These are phyloP conservation scores for Dryas alaskensis DNA, from an alignment of 306 rosid species.

Conservation along the genomic window DNA sequence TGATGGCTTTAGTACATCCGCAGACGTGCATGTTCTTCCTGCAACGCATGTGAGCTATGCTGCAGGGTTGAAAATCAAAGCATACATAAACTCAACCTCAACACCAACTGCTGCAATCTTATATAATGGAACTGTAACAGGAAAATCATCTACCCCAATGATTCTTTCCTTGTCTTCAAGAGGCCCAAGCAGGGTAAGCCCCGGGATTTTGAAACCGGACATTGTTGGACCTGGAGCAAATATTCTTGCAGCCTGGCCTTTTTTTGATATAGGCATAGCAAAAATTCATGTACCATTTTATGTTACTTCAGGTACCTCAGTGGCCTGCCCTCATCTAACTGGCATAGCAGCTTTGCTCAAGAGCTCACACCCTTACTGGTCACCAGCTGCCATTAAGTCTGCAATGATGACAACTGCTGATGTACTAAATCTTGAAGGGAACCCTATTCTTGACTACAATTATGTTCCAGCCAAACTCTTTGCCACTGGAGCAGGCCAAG, in stretches of 20 bases:
- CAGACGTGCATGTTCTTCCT: conserved; percentile 41
- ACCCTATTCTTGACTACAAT: conserved; percentile 12
- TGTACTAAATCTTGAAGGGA: conserved; percentile 1
- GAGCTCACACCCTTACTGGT: conserved; percentile 63
- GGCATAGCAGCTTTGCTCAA: conserved; percentile 55
- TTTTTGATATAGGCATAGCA: not conserved
- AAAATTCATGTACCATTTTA: conserved; percentile 6
- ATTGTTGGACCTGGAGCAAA: conserved; percentile 53
- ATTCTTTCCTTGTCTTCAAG: conserved; percentile 49
- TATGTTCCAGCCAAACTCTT: conserved; percentile 30
- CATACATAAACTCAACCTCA: conserved; percentile 36
- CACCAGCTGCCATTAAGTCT: conserved; percentile 59
- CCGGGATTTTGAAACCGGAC: conserved; percentile 56
- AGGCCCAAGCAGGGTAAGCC: conserved; percentile 50
- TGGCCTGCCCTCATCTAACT: conserved; percentile 58
- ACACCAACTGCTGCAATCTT: conserved; percentile 39
- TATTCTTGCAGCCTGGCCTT: conserved; percentile 56
- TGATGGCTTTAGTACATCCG: conserved; percentile 26
- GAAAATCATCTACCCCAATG: conserved; percentile 37
- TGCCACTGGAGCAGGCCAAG: conserved; percentile 55
- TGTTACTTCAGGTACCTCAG: conserved; percentile 42
- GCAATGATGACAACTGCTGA: conserved; percentile 32
- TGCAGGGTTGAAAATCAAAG: conserved; percentile 36
- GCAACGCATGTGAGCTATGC: conserved; percentile 38
- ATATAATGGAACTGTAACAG: conserved; percentile 53